Conservation (phyloP, 164 flowering plant genomes). For the Vitis cinerea region DNA sequence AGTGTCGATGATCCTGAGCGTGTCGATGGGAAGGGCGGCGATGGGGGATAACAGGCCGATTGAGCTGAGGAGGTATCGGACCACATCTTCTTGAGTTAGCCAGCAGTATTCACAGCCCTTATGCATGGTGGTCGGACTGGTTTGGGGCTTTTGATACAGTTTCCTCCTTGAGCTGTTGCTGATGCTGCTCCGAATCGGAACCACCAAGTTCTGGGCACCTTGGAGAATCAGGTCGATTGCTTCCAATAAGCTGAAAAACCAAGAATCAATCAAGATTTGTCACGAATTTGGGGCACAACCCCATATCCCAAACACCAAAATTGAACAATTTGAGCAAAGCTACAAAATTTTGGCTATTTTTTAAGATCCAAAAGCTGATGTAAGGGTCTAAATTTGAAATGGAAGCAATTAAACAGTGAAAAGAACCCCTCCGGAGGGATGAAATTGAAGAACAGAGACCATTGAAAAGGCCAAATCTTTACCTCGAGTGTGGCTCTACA, state of each 20-base stretch:
- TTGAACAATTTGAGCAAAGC: neutral
- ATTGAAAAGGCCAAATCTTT: neutral
- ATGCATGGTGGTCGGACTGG: slow-evolving; percentile 32
- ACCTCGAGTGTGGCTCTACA: slow-evolving; percentile 74
- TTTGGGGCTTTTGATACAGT: slow-evolving; percentile 22
- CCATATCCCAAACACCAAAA: neutral
- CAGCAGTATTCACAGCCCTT: slow-evolving; percentile 76
- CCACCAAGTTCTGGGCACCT: slow-evolving; percentile 65
- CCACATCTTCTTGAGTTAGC: slow-evolving; percentile 82
- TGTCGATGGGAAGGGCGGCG: slow-evolving; percentile 53
- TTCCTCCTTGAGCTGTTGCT: slow-evolving; percentile 27
- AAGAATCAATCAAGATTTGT: neutral
- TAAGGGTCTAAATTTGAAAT: neutral
- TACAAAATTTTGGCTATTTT: neutral
- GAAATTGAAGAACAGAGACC: no score
- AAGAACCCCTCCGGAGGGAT: neutral
- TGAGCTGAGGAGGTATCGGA: slow-evolving; percentile 68
- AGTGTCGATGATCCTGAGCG: slow-evolving; percentile 55
- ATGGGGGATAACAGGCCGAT: slow-evolving; percentile 77
- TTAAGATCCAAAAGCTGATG: neutral
- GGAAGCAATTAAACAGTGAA: neutral
- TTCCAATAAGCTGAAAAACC: slow-evolving; percentile 46
- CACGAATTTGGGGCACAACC: neutral
- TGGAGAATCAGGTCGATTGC: slow-evolving; percentile 60
- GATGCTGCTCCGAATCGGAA: slow-evolving; percentile 41